Evolutionary conservation across 2,329 filamentous ascomycete genomes (phyloP).

Genomic region (Fusarium coffeatum): DNA sequence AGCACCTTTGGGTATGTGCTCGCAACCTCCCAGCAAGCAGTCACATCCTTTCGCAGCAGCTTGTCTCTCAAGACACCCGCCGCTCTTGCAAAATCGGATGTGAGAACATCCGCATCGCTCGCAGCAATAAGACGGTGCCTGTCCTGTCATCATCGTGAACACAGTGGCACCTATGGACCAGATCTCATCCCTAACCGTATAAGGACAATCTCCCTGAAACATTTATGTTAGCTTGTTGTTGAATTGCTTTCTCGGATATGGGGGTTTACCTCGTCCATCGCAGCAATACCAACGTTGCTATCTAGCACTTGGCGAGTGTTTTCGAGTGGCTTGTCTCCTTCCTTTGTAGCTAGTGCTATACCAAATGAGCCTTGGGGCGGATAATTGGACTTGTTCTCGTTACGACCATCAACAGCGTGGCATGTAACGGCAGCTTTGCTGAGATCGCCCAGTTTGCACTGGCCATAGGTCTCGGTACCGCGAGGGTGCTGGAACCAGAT

Average conservation of each 20-base stretch:
- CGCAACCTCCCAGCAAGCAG: constrained; percentile 42
- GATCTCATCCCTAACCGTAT: constrained; percentile 54
- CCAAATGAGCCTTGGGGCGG: background rate
- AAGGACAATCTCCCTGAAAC: constrained; percentile 48
- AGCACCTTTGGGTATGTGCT: constrained; percentile 9
- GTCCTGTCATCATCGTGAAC: constrained; percentile 57
- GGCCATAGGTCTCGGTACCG: constrained; percentile 62
- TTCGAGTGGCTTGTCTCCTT: constrained; percentile 29
- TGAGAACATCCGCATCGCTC: constrained; percentile 42
- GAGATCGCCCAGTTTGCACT: constrained; percentile 66
- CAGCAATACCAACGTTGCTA: constrained; percentile 7
- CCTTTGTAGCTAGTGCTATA: constrained; percentile 24
- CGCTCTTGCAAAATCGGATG: constrained; percentile 46
- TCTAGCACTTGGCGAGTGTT: constrained; percentile 3
- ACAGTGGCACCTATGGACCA: constrained; percentile 54
- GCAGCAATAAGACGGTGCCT: constrained; percentile 28
- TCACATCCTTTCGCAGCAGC: constrained; percentile 30
- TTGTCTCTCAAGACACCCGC: constrained; percentile 45
- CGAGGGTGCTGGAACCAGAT: constrained; percentile 63
- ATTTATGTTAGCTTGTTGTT: background rate
- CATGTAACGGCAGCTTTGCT: constrained; percentile 55
- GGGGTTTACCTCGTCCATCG: constrained; percentile 19
- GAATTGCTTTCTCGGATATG: background rate
- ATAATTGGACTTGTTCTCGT: background rate
- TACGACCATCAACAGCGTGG: constrained; percentile 41